These are phyloP conservation scores for Colletotrichum horii DNA, from an alignment of 2,329 filamentous ascomycete species.

Conservation along the genomic window DNA sequence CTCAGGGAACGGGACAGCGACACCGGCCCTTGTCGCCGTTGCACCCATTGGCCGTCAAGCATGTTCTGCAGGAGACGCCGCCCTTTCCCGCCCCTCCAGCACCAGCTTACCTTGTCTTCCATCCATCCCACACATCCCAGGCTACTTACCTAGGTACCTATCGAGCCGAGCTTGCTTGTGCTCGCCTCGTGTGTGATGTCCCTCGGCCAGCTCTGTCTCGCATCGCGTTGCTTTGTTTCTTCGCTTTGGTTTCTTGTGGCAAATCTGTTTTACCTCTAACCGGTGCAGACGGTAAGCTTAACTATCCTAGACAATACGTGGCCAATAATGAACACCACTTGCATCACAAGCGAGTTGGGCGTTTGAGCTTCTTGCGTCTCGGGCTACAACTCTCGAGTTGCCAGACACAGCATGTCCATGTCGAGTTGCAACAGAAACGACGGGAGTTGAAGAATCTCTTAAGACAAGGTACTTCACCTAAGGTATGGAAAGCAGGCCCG, in stretches of 20 bases:
- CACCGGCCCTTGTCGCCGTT: conserved; percentile 2
- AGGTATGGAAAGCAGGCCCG: background rate
- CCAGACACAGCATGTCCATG: background rate
- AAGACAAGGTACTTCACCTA: background rate
- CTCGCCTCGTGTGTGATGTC: background rate
- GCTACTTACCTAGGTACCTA: background rate
- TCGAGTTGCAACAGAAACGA: background rate
- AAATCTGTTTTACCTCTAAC: background rate
- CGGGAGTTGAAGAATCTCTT: background rate
- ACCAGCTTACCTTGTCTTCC: background rate
- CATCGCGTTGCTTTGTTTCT: background rate
- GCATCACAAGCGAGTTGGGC: background rate
- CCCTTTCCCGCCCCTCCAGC: conserved; percentile 19
- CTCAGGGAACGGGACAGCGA: conserved; percentile 6
- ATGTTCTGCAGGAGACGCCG: conserved; percentile 20
- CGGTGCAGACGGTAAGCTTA: background rate
- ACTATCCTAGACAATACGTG: background rate
- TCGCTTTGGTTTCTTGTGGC: background rate
- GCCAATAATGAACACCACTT: background rate
- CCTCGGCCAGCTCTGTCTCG: background rate
- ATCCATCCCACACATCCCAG: background rate
- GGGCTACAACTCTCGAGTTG: background rate
- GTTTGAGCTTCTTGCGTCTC: background rate
- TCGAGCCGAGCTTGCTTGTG: background rate
- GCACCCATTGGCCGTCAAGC: conserved; percentile 6